These are phyloP conservation scores for Trichoderma orchidacearum DNA, from an alignment of 495 filamentous ascomycete genomes.

Conservation along the genomic window DNA sequence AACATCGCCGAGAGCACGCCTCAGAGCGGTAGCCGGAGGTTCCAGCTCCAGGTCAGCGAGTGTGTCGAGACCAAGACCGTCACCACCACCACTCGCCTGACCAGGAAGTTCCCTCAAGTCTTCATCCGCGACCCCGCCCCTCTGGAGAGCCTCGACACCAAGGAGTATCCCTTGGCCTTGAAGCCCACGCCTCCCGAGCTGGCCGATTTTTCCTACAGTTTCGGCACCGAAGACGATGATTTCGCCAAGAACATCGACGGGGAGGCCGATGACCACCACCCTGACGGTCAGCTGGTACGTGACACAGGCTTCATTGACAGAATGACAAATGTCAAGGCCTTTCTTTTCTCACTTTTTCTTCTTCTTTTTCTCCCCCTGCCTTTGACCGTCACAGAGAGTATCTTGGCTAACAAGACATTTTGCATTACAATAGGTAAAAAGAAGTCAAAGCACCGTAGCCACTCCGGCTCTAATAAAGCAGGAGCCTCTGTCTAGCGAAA, in stretches of 20 bases:
- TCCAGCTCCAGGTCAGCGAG: constrained; percentile 38
- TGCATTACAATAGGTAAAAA: neutral
- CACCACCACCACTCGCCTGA: constrained; percentile 91
- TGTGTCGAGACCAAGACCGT: constrained; percentile 54
- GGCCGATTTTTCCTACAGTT: constrained; percentile 44
- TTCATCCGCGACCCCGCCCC: constrained; percentile 62
- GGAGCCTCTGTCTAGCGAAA: neutral
- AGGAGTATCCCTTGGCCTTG: constrained; percentile 77
- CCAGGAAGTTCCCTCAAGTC: constrained; percentile 74
- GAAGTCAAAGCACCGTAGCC: neutral
- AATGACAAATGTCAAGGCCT: too few relatives aligned
- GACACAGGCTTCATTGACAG: too few relatives aligned
- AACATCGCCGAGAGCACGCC: constrained; percentile 25
- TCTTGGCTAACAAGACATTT: neutral
- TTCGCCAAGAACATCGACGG: constrained; percentile 21
- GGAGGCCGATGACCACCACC: constrained; percentile 47
- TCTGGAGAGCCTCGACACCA: constrained; percentile 63
- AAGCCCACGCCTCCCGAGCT: constrained; percentile 67
- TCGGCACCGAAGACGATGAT: constrained; percentile 42
- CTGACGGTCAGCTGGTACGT: neutral
- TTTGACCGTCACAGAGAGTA: too few relatives aligned
- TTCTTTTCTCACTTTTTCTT: too few relatives aligned
- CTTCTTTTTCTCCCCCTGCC: too few relatives aligned
- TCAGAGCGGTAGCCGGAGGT: constrained; percentile 13
- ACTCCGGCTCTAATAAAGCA: neutral